Base-by-base conservation (phyloP, 139 green algal species). In the Chlorella ohadii region DNA sequence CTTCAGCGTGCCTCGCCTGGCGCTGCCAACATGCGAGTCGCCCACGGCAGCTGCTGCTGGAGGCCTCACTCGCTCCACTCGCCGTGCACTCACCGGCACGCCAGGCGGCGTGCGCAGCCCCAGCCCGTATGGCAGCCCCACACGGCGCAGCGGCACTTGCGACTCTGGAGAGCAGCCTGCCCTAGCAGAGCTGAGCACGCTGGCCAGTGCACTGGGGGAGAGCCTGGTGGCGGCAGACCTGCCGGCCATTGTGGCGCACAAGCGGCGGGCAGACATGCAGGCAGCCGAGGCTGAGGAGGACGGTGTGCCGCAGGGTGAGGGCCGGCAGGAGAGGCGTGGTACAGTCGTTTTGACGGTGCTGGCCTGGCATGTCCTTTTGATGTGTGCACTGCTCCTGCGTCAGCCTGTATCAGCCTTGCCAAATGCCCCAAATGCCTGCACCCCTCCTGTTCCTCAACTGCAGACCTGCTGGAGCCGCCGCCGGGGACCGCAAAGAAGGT, bases 131-230 rank as follows among this genome's bases (percentile, higher is more conserved):
- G 66, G 22, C 85, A 76, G 85, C 56, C 56, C 85, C 59, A 72
- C 20, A 33, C 44, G 84, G 41, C 73, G 61, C 25, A 33, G 65
- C 74, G 51, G 39, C 33, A 25, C 15, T 9, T 25, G 56, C 9
- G 73, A 79, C 51, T 25, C 66, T 41, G 36, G 1, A 12, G 65
- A 87, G 38, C 28, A 23, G 34, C 56, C 79, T 6, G 66, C 82
- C 1, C 4, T 64, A 1, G 39, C 65, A 9, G 85, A 91, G 44
- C 41, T 94, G 76, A 66, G 83, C 25, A 72, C 78, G 28, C 67
- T 94, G 25, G 89, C 85, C 0, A 31, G 57, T 11, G 87, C 83
- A 15, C 84, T 92, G 27, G 90, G 90, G 2, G 87, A 94, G 85
- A 75, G 71, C 25, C 65, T 91, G 17, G 84, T 92, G 56, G 87